Base-by-base conservation (phyloP, 768 basidiomycete species). In the Podaxis mareebaensis region DNA sequence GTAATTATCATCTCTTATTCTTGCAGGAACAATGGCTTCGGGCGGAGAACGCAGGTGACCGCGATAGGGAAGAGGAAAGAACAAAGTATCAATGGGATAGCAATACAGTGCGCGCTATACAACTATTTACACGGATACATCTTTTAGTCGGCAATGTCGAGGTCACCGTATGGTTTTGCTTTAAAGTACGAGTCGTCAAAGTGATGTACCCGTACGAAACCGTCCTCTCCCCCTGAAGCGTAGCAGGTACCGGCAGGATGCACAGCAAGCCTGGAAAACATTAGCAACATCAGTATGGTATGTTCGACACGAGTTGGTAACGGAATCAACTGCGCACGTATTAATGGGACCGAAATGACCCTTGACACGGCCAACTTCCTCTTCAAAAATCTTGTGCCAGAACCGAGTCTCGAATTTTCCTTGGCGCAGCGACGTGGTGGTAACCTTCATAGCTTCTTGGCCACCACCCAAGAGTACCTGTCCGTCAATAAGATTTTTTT, bases 331-430 rank as follows among this genome's bases (percentile, higher is more conserved):
- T 22, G 86, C 94, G 68, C 70, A 97, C 95, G 95, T 95, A 77
- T 96, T 96, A 76, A 96, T 89, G 48, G 95, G 94, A 8, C 94
- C 94, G 72, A 99, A 99, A 75, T 99, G 96, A 12, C 97, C 97
- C 74, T 95, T 96, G 48, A 99, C 96, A 11, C 96, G 87, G 17
- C 96, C 95, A 59, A 99, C 91, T 74, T 99, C 96, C 79, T 97
- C 95, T 76, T 96, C 95, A 69, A 96, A 92, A 40, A 96, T 82
- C 68, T 91, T 94, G 81, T 99, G 96, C 95, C 95, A 99, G 80
- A 99, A 98, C 42, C 95, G 84, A 11, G 95, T 93, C 78, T 99
- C 97, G 74, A 99, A 99, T 76, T 98, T 97, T 22, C 96, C 97
- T 74, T 97, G 93, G 57, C 97, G 87, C 24, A 87, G 71, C 1